These are phyloP conservation scores for Dicorynia guianensis DNA, from an alignment of 306 rosid genomes.

Conservation along the genomic window DNA sequence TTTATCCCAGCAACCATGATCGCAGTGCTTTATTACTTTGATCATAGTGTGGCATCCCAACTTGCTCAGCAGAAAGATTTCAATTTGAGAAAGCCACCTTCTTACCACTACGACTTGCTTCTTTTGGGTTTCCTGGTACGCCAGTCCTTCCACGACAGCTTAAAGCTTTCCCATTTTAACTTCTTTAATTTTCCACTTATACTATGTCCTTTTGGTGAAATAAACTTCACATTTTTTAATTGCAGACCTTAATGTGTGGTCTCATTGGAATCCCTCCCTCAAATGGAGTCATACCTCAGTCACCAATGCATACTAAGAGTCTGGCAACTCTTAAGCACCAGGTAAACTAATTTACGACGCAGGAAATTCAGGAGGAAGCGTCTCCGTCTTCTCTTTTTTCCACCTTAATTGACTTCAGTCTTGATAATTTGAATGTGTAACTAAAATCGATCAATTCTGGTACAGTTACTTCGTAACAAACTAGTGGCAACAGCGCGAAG, in stretches of 20 bases:
- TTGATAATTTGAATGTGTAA: neutral
- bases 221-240: neutral
- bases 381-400: neutral
- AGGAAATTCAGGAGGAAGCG: neutral
- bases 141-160: neutral
- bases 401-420: neutral
- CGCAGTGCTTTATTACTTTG: constrained; percentile 40
- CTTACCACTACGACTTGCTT: constrained; percentile 73
- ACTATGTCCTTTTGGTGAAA: neutral
- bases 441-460: neutral
- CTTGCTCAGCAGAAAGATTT: constrained; percentile 75
- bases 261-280: constrained; percentile 72
- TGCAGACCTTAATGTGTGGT: constrained; percentile 68
- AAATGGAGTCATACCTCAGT: constrained; percentile 76
- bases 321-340: constrained; percentile 79
- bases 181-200: neutral
- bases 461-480: constrained; percentile 65
- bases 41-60: constrained; percentile 68
- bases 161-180: neutral
- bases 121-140: constrained; percentile 66
- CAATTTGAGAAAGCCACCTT: constrained; percentile 69
- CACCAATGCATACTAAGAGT: constrained; percentile 78
- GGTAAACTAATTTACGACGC: constrained; percentile 37
- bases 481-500: constrained; percentile 59
- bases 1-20: constrained; percentile 75